phyloP scores from a whole-genome alignment of 345 rosid genomes.

The Boechera stricta region DNA sequence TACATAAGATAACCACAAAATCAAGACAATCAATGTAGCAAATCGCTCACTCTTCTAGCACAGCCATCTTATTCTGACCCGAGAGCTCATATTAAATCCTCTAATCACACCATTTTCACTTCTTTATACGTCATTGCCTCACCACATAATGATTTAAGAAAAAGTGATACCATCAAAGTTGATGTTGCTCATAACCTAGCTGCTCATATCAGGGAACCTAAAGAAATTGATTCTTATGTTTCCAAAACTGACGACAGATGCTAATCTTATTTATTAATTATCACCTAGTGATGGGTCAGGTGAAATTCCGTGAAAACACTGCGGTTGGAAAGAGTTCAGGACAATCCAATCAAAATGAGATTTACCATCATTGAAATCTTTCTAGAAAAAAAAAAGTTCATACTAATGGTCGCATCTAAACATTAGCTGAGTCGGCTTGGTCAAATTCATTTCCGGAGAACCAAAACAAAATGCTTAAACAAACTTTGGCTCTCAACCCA shows the following conservation, averaged over 20 bases:
- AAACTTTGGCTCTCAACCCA: slow-evolving; percentile 20
- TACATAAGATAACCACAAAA: not conserved
- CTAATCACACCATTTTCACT: slow-evolving; percentile 6
- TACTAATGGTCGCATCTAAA: slow-evolving; percentile 1
- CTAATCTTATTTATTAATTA: slow-evolving; percentile 14
- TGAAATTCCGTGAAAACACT: slow-evolving; percentile 2
- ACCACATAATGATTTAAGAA: slow-evolving; percentile 9
- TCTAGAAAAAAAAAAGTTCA: not conserved
- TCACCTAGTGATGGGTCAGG: not conserved
- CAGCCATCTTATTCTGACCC: slow-evolving; percentile 2
- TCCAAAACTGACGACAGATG: slow-evolving; percentile 17
- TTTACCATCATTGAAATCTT: not conserved
- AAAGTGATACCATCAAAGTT: not conserved
- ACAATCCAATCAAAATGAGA: not conserved
- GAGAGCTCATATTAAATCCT: slow-evolving; percentile 15
- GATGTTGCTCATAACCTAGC: slow-evolving; percentile 11
- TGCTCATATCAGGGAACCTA: slow-evolving; percentile 16
- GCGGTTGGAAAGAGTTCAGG: not conserved
- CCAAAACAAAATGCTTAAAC: slow-evolving; percentile 21
- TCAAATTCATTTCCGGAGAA: slow-evolving; percentile 11
- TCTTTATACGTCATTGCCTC: slow-evolving; percentile 5
- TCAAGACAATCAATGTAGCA: slow-evolving; percentile 16
- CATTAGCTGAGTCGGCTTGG: slow-evolving; percentile 21
- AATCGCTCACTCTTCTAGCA: slow-evolving; percentile 12
- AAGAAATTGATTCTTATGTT: slow-evolving; percentile 1